These are phyloP conservation scores for Monosporascus sp. DNA, from an alignment of 2,329 filamentous ascomycete genomes.

Conservation along the genomic window DNA sequence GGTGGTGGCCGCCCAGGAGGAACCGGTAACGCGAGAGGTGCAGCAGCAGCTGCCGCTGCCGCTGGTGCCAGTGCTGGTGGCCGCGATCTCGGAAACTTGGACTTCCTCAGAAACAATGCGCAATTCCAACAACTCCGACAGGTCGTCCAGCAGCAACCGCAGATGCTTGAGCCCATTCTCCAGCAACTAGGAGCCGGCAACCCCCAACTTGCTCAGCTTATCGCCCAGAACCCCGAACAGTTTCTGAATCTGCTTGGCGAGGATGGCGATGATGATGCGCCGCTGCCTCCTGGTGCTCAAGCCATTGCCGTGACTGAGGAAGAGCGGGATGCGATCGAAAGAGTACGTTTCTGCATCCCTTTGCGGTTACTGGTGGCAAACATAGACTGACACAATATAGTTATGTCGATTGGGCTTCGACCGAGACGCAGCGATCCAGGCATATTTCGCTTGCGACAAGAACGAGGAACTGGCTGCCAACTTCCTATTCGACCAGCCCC, in stretches of 20 bases:
- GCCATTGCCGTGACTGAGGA: constrained; percentile 90
- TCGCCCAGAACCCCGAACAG: constrained; percentile 85
- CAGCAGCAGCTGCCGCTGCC: constrained; percentile 32
- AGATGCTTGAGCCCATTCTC: constrained; percentile 97
- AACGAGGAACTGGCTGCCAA: constrained; percentile 98
- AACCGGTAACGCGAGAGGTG: constrained; percentile 35
- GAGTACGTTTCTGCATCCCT: constrained; percentile 52
- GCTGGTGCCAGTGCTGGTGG: constrained; percentile 40
- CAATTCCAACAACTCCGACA: constrained; percentile 98
- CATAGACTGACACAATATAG: constrained; percentile 36
- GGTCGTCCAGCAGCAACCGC: constrained; percentile 93
- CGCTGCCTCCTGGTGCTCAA: constrained; percentile 81
- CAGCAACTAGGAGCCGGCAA: constrained; percentile 95
- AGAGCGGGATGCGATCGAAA: constrained; percentile 93
- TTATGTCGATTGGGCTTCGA: constrained; percentile 91
- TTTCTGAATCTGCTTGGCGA: constrained; percentile 89
- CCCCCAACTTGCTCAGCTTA: constrained; percentile 87
- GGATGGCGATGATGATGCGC: constrained; percentile 76
- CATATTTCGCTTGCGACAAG: constrained; percentile 99
- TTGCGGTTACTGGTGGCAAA: background rate
- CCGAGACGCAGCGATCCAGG: constrained; percentile 89
- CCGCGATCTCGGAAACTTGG: constrained; percentile 65
- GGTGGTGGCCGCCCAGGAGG: constrained; percentile 39
- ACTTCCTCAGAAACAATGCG: constrained; percentile 90
- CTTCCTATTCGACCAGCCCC: constrained; percentile 88